A percentile compares a stretch with the other conserved stretches of the same genome.
phyloP scores from a whole-genome alignment of 2,329 filamentous ascomycete genomes.

The Xylaria digitata region DNA sequence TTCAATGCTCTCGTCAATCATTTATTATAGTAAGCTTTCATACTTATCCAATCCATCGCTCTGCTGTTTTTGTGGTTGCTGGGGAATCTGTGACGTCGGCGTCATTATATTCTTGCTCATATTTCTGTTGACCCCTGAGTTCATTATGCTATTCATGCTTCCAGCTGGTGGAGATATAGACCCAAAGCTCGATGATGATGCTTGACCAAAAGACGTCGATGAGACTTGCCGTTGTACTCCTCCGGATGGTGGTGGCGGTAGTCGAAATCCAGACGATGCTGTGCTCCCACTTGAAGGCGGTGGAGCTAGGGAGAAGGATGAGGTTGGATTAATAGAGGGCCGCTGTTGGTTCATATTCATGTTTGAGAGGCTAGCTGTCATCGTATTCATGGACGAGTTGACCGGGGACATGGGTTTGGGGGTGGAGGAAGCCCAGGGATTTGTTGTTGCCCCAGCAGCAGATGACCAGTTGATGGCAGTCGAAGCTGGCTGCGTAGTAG shows the following conservation, averaged over 20 bases:
- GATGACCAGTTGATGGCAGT: constrained; percentile 56
- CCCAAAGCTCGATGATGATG: constrained; percentile 35
- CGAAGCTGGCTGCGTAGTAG: constrained; percentile 51
- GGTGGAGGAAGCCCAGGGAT: constrained; percentile 60
- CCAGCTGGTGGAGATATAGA: constrained; percentile 38
- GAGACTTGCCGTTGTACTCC: constrained; percentile 47
- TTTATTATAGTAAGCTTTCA: constrained; percentile 71
- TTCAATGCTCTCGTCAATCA: constrained; percentile 16
- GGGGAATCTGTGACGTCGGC: constrained; percentile 33
- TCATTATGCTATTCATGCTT: constrained; percentile 46
- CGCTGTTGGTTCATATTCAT: constrained; percentile 61
- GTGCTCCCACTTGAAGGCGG: constrained; percentile 56
- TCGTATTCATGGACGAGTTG: constrained; percentile 51
- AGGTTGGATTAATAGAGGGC: constrained; percentile 52
- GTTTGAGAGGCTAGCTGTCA: constrained; percentile 59
- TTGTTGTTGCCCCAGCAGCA: constrained; percentile 54
- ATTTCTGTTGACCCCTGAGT: constrained; percentile 39
- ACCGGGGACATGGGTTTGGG: constrained; percentile 50
- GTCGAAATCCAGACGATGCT: constrained; percentile 57
- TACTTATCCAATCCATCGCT: constrained; percentile 73
- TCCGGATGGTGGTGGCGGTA: constrained; percentile 60
- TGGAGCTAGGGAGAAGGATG: constrained; percentile 69
- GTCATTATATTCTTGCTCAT: constrained; percentile 41
- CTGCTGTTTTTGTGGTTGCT: constrained; percentile 51
- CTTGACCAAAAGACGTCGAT: constrained; percentile 45